These are phyloP conservation scores for Aspergillus nomiae DNA, from an alignment of 2,329 filamentous ascomycete species.

Conservation along the genomic window DNA sequence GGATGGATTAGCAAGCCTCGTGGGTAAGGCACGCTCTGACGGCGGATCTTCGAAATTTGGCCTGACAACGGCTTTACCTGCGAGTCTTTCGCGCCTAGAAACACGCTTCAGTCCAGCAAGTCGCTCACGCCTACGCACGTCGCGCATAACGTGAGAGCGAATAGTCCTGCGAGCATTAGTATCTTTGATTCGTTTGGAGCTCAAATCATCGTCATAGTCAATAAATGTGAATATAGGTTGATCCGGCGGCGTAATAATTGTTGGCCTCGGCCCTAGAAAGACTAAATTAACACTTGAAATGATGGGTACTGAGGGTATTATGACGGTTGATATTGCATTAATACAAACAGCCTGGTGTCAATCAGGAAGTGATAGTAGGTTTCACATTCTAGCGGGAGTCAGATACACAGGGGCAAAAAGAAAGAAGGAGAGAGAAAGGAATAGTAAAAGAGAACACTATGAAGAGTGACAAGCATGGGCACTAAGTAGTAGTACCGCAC, in stretches of 20 bases:
- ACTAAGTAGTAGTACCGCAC: neutral
- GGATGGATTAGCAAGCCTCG: conserved; percentile 18
- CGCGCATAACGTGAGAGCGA: conserved; percentile 47
- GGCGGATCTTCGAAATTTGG: conserved; percentile 12
- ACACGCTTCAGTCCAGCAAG: conserved; percentile 41
- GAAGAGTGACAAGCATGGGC: neutral
- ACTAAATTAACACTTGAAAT: neutral
- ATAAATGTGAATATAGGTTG: conserved; percentile 44
- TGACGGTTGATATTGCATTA: neutral
- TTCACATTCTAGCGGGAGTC: neutral
- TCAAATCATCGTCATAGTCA: conserved; percentile 43
- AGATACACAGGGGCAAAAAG: neutral
- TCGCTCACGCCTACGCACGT: conserved; percentile 44
- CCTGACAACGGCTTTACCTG: conserved; percentile 11
- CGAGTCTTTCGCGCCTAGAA: conserved; percentile 30
- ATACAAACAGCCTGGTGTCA: neutral
- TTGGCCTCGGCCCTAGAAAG: conserved; percentile 11
- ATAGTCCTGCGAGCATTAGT: conserved; percentile 42
- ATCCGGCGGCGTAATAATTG: conserved; percentile 25
- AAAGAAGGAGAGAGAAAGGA: neutral
- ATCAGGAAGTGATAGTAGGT: neutral
- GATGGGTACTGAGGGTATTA: neutral
- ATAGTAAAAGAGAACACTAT: neutral
- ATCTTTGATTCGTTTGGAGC: conserved; percentile 42
- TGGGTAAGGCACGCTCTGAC: conserved; percentile 17